A percentile compares a stretch with the other conserved stretches of the same genome.
phyloP scores from a whole-genome alignment of 208 protist species.

The Plasmodiophora brassicae region DNA sequence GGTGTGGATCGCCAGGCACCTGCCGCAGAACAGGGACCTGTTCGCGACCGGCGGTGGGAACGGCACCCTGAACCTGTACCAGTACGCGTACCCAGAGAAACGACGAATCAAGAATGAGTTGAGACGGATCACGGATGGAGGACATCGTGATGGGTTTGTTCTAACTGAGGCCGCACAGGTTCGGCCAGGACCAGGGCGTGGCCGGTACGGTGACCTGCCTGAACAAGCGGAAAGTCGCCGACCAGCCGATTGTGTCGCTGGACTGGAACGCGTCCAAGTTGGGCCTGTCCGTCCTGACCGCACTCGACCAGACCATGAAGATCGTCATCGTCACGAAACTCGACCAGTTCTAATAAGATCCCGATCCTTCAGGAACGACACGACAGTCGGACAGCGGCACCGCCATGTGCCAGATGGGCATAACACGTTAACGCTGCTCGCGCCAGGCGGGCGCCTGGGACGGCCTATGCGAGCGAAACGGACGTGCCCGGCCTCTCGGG shows the following conservation, averaged over 20 bases:
- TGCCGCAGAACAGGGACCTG: slow-evolving; percentile 59
- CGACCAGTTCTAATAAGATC: background rate
- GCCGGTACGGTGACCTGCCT: slow-evolving; percentile 37
- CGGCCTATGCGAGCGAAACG: too few species aligned
- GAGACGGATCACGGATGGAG: too few species aligned
- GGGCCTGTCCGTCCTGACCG: slow-evolving; percentile 52
- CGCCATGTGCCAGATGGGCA: too few species aligned
- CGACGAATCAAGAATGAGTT: background rate
- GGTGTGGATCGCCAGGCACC: slow-evolving; percentile 52
- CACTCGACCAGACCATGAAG: slow-evolving; percentile 51
- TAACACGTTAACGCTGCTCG: too few species aligned
- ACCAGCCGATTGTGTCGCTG: slow-evolving; percentile 52
- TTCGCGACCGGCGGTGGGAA: slow-evolving; percentile 54
- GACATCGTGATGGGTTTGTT: too few species aligned
- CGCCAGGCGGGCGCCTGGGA: too few species aligned
- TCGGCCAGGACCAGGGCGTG: slow-evolving; percentile 35
- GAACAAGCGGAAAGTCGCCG: slow-evolving; percentile 33
- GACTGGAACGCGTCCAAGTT: slow-evolving; percentile 56
- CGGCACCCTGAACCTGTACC: slow-evolving; percentile 54
- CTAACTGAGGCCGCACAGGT: too few species aligned
- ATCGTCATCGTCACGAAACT: slow-evolving; percentile 48
- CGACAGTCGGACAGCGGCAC: too few species aligned
- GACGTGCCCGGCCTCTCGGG: too few species aligned
- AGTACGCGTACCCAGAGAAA: slow-evolving; percentile 41
- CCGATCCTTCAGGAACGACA: too few species aligned